phyloP scores from a whole-genome alignment of 2,329 filamentous ascomycete species.

The Pseudohalonectria lignicola region DNA sequence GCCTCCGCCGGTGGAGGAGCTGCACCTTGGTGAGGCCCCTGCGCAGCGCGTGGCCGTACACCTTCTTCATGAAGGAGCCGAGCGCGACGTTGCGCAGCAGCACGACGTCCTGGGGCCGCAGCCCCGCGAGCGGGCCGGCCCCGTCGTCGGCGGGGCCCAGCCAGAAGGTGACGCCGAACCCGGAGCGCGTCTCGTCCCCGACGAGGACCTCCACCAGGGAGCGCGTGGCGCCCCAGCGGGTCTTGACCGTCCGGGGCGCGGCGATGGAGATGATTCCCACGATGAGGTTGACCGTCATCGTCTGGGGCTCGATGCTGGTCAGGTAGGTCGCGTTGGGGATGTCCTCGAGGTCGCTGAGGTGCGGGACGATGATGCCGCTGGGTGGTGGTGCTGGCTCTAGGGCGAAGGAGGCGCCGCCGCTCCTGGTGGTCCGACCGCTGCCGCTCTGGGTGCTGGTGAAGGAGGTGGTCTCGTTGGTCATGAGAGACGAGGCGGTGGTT shows the following conservation, averaged over 20 bases:
- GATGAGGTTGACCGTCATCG: slow-evolving; percentile 73
- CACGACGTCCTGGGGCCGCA: slow-evolving; percentile 66
- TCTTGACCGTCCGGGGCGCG: slow-evolving; percentile 55
- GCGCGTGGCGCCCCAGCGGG: slow-evolving; percentile 49
- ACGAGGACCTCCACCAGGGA: slow-evolving; percentile 69
- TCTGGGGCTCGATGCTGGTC: slow-evolving; percentile 60
- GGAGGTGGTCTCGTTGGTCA: slow-evolving; percentile 20
- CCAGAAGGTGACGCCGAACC: slow-evolving; percentile 82
- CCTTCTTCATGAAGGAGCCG: slow-evolving; percentile 60
- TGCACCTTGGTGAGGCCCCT: slow-evolving; percentile 58
- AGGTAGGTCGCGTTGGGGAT: slow-evolving; percentile 60
- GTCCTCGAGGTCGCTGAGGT: slow-evolving; percentile 53
- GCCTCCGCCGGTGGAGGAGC: slow-evolving; percentile 47
- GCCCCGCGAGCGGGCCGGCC: slow-evolving; percentile 22
- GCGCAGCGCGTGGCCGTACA: slow-evolving; percentile 76
- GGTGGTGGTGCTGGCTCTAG: neutral
- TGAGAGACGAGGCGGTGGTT: slow-evolving; percentile 22
- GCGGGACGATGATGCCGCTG: slow-evolving; percentile 14
- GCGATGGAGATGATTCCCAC: slow-evolving; percentile 66
- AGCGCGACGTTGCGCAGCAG: slow-evolving; percentile 72
- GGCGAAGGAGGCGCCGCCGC: neutral
- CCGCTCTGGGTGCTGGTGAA: slow-evolving; percentile 22
- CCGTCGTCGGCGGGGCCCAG: slow-evolving; percentile 26
- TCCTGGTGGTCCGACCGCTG: neutral
- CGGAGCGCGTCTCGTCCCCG: slow-evolving; percentile 73